phyloP scores from a whole-genome alignment of 2,329 filamentous ascomycete genomes.

The Claviceps paspali region DNA sequence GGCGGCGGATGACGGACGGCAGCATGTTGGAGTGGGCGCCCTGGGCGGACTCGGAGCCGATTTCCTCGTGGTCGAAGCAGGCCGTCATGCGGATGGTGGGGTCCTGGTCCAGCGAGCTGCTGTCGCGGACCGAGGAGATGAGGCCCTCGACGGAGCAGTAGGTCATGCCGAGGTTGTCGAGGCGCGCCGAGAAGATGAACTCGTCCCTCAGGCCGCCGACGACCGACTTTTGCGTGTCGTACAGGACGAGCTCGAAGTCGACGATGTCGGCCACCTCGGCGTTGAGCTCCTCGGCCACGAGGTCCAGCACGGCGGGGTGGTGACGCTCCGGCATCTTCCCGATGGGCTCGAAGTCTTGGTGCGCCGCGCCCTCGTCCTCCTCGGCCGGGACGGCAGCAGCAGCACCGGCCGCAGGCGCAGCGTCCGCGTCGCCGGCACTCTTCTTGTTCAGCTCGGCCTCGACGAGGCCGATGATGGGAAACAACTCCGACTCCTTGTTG shows the following conservation, averaged over 20 bases:
- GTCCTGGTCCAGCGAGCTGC: slow-evolving; percentile 56
- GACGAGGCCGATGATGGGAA: slow-evolving; percentile 80
- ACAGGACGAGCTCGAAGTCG: slow-evolving; percentile 94
- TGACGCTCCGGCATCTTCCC: slow-evolving; percentile 68
- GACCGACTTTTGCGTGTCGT: slow-evolving; percentile 83
- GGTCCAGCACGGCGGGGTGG: slow-evolving; percentile 71
- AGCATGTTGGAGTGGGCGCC: slow-evolving; percentile 88
- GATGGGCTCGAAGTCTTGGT: slow-evolving; percentile 55
- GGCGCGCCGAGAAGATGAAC: slow-evolving; percentile 86
- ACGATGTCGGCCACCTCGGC: slow-evolving; percentile 57
- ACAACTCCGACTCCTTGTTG: slow-evolving; percentile 94
- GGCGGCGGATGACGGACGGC: slow-evolving; percentile 69
- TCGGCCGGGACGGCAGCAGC: slow-evolving; percentile 9
- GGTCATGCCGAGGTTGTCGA: slow-evolving; percentile 94
- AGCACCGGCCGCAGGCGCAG: too few relatives aligned
- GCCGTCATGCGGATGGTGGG: slow-evolving; percentile 76
- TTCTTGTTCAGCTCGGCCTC: slow-evolving; percentile 76
- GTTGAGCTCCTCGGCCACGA: slow-evolving; percentile 67
- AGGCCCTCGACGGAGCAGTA: slow-evolving; percentile 81
- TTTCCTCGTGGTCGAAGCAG: slow-evolving; percentile 96
- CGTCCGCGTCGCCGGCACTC: slow-evolving; percentile 38
- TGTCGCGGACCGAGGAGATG: slow-evolving; percentile 57
- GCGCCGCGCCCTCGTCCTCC: slow-evolving; percentile 15
- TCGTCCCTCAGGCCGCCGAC: slow-evolving; percentile 85
- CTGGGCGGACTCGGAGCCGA: slow-evolving; percentile 83